Conservation (phyloP, 2,329 filamentous ascomycete genomes). For the Sclerotinia nivalis region DNA sequence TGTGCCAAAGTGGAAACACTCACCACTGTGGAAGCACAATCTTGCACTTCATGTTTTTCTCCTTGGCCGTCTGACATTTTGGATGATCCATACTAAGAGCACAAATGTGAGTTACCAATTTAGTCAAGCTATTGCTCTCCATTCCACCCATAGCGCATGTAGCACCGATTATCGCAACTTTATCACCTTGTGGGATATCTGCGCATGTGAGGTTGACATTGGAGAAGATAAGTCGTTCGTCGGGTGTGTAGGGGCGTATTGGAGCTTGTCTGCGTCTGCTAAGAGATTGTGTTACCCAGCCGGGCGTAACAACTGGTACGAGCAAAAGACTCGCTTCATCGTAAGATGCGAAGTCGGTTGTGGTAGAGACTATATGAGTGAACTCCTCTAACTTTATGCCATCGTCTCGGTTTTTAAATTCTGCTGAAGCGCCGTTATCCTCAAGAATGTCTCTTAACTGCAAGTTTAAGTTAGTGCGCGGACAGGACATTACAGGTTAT, state of each 20-base stretch:
- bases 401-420: slow-evolving; percentile 44
- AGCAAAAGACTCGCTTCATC: slow-evolving; percentile 70
- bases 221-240: slow-evolving; percentile 86
- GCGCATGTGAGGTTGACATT: slow-evolving; percentile 80
- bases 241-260: slow-evolving; percentile 83
- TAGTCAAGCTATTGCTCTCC: slow-evolving; percentile 70
- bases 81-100: slow-evolving; percentile 74
- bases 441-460: slow-evolving; percentile 36
- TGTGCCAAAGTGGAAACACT: not conserved
- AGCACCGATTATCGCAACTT: slow-evolving; percentile 88
- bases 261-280: slow-evolving; percentile 70
- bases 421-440: slow-evolving; percentile 43
- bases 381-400: slow-evolving; percentile 47
- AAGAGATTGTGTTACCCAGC: slow-evolving; percentile 76
- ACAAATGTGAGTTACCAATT: slow-evolving; percentile 83
- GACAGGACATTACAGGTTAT: not conserved
- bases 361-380: slow-evolving; percentile 70
- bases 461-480: not conserved
- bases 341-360: slow-evolving; percentile 91
- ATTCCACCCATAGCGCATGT: slow-evolving; percentile 87
- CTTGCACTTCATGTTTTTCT: slow-evolving; percentile 70
- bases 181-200: slow-evolving; percentile 81
- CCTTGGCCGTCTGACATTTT: slow-evolving; percentile 63
- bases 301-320: slow-evolving; percentile 79
- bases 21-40: slow-evolving; percentile 93